Percentiles rank a stretch among this genome's conserved stretches.
phyloP scores from a whole-genome alignment of 345 rosid genomes.

The Salix purpurea region DNA sequence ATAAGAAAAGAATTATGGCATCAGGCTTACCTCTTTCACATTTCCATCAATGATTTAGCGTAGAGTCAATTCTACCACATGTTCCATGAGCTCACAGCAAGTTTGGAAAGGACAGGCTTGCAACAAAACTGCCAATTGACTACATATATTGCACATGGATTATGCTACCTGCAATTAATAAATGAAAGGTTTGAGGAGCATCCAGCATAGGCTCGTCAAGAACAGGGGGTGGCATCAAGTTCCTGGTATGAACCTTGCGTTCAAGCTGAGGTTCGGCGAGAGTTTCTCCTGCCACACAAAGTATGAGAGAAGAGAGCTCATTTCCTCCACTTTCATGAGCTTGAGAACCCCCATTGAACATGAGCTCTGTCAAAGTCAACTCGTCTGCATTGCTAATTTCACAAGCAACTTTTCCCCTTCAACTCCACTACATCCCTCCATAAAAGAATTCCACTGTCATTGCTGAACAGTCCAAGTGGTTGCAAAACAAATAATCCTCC shows the following conservation, averaged over 20 bases:
- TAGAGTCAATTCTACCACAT: neutral
- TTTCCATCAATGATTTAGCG: neutral
- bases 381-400: constrained; percentile 97
- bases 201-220: neutral
- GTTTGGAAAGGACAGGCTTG: neutral
- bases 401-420: constrained; percentile 89
- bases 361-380: constrained; percentile 82
- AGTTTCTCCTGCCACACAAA: too few relatives aligned
- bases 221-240: neutral
- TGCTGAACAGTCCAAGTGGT: neutral
- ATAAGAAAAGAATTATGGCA: too few relatives aligned
- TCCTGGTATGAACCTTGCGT: too few relatives aligned
- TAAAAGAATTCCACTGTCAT: neutral
- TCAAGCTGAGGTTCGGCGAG: too few relatives aligned
- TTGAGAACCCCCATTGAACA: constrained; percentile 84
- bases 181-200: neutral
- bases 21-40: neutral
- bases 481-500: too few relatives aligned
- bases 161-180: neutral
- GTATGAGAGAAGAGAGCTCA: too few relatives aligned
- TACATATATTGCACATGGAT: neutral
- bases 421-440: constrained; percentile 57
- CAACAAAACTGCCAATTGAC: neutral
- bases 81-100: neutral
- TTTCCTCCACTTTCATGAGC: constrained; percentile 71